phyloP scores from a whole-genome alignment of 2,329 filamentous ascomycete species.

The Talaromyces amestolkiae region DNA sequence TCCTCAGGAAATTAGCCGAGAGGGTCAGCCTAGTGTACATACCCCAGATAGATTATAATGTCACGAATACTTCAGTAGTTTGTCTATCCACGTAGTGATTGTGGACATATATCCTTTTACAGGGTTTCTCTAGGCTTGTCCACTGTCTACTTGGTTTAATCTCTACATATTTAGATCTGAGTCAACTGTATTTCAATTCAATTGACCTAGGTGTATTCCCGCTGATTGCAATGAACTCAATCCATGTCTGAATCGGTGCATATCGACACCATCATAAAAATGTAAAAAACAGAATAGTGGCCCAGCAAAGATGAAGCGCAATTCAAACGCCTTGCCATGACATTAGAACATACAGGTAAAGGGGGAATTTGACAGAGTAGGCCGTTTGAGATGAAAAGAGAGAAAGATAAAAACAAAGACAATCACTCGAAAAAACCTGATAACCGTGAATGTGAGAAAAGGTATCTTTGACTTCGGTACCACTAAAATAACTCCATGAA shows the following conservation, averaged over 20 bases:
- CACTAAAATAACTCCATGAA: constrained; percentile 9
- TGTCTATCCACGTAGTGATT: not conserved
- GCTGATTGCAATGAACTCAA: not conserved
- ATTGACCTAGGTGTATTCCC: not conserved
- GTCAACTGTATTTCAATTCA: not conserved
- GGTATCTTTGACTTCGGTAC: constrained; percentile 1
- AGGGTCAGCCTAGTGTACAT: not conserved
- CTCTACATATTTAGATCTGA: not conserved
- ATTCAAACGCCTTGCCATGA: constrained; percentile 9
- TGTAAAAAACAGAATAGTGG: not conserved
- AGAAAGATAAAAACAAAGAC: not conserved
- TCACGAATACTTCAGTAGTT: not conserved
- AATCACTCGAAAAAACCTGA: not conserved
- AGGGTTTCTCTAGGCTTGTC: not conserved
- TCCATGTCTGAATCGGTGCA: not conserved
- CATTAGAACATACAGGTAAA: constrained; percentile 8
- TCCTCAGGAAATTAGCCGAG: not conserved
- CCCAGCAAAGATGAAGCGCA: not conserved
- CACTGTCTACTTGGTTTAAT: not conserved
- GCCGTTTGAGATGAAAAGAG: constrained; percentile 8
- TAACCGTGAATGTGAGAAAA: not conserved
- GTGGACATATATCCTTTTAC: not conserved
- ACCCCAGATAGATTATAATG: not conserved
- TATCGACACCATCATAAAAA: constrained; percentile 2
- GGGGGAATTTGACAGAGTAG: constrained; percentile 4